phyloP scores from a whole-genome alignment of 495 filamentous ascomycete species.

The Penicillium silybi region DNA sequence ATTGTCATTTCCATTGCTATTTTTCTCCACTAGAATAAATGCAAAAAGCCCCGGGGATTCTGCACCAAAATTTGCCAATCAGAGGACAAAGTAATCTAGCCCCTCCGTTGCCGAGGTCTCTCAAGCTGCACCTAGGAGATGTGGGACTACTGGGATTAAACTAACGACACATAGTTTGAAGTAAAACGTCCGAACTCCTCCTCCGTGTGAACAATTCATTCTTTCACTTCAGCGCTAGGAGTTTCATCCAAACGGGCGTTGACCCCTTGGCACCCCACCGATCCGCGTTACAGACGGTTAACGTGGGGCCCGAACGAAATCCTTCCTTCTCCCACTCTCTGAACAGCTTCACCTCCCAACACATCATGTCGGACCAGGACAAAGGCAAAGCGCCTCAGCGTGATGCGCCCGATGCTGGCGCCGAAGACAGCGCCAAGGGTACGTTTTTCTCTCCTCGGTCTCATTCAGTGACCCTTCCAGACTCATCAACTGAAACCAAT shows the following conservation, averaged over 20 bases:
- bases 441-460: neutral
- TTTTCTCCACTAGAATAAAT: too few species aligned
- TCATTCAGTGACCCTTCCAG: neutral
- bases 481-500: conserved; percentile 8
- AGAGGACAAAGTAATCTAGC: too few species aligned
- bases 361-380: conserved; percentile 38
- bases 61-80: too few species aligned
- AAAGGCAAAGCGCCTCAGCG: conserved; percentile 40
- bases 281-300: conserved; percentile 20
- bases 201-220: neutral
- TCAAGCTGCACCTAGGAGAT: too few species aligned
- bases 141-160: neutral
- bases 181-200: neutral
- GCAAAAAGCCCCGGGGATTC: too few species aligned
- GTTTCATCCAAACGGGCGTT: neutral
- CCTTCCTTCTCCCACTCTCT: conserved; percentile 18
- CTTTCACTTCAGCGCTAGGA: neutral
- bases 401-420: conserved; percentile 11
- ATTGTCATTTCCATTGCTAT: too few species aligned
- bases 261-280: conserved; percentile 29
- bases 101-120: too few species aligned
- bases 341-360: conserved; percentile 1
- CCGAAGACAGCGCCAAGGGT: conserved; percentile 8
- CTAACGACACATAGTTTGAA: neutral
- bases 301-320: conserved; percentile 35